Conservation (phyloP, 768 basidiomycete species). For the Boletus coccyginus region DNA sequence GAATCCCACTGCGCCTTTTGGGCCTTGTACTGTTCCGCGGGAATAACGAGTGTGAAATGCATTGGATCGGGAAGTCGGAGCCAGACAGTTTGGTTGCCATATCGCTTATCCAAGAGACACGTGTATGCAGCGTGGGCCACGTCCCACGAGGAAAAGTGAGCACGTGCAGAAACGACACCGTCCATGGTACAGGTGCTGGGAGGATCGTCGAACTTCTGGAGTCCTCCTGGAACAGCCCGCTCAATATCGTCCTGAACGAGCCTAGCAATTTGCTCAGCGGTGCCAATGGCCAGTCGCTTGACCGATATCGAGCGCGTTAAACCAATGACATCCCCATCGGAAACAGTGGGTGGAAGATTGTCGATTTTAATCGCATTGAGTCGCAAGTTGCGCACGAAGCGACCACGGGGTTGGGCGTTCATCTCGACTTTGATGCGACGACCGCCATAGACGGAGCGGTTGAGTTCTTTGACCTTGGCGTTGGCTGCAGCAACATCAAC, state of each 20-base stretch:
- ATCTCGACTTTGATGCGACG: no score
- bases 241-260: conserved; percentile 26
- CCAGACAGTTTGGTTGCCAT: conserved; percentile 35
- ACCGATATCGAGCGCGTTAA: conserved; percentile 31
- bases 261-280: conserved; percentile 18
- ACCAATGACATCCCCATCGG: conserved; percentile 21
- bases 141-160: conserved; percentile 49
- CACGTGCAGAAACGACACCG: conserved; percentile 36
- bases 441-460: no score
- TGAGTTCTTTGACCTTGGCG: no score
- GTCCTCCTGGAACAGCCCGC: conserved; percentile 14
- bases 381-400: no score
- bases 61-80: conserved; percentile 47
- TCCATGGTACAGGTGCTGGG: conserved; percentile 21
- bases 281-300: conserved; percentile 23
- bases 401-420: no score
- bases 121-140: conserved; percentile 41
- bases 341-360: conserved; percentile 35
- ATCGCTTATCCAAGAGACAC: conserved; percentile 34
- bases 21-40: no score
- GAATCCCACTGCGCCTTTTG: no score
- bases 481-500: no score
- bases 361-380: conserved; percentile 24
- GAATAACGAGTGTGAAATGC: conserved; percentile 36
- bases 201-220: conserved; percentile 27